Evolutionary conservation across 164 flowering plant species (phyloP), one percentile per base, ranked within the genome.

Genomic region (Paratinospora sagittata): DNA sequence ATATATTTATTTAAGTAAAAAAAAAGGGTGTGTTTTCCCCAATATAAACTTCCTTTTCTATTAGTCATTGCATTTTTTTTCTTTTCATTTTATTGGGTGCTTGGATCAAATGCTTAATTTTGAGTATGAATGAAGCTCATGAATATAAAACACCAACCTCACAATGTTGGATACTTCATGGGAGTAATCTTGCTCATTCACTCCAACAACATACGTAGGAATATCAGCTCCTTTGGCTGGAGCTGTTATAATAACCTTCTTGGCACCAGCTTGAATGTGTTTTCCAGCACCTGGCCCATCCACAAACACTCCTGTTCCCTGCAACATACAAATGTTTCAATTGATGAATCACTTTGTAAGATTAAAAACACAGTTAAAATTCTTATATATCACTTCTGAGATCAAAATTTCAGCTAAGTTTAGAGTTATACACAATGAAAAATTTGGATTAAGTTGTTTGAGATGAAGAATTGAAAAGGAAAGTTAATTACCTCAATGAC

Each of bases 241-340:
- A 69, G 99, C 97, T 64, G 99, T 95, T 76, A 95, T 95, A 69
- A 95, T 83, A 63, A 95, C 99, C 82, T 95, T 95, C 92, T 88
- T 90, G 8, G 97, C 98, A 72, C 98, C 97, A n/a, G 97, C 98
- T 82, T 92, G 98, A 65, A 95, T 85, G 80, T 95, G 97, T 78
- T 95, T 95, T 33, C 98, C 98, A 4, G 98, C 98, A 52, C 98
- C 98, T 13, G 97, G 98, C 0, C 97, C 97, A 73, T 95, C 99
- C 19, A 95, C 97, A 72, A 95, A 95, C 17, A 95, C 99, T 65
- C 99, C 97, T 0, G 99, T 95, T 66, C 97, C 99, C 97, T 95
- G 83, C 12, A 69, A 45, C 27, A 26, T 16, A 30, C 3, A 57
- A 36, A 4, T 21, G 4, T 19, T 14, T 52, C 1, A 39, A 11